Conservation (phyloP, 129 eudicot species). For the Artemisia argyi region DNA sequence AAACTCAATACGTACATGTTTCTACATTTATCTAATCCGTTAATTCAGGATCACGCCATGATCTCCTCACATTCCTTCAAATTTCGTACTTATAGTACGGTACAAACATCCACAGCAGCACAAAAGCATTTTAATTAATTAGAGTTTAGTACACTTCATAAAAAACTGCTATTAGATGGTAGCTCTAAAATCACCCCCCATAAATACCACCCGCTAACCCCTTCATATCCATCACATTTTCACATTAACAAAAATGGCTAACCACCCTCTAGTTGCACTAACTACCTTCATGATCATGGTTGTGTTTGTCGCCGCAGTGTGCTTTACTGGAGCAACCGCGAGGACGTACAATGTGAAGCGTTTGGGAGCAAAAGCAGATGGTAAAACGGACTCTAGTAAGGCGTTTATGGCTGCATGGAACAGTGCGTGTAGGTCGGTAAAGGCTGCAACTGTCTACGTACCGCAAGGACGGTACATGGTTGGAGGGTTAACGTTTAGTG, state of each 20-base stretch:
- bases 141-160: slow-evolving; percentile 1
- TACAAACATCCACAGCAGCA: too few relatives aligned
- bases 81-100: too few relatives aligned
- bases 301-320: slow-evolving; percentile 8
- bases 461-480: slow-evolving; percentile 66
- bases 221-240: not conserved
- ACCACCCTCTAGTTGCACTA: slow-evolving; percentile 1
- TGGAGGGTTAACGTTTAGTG: slow-evolving; percentile 21
- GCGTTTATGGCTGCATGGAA: slow-evolving; percentile 60
- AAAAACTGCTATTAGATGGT: slow-evolving; percentile 1
- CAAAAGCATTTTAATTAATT: not conserved
- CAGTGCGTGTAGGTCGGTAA: slow-evolving; percentile 45
- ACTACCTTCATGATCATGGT: not conserved
- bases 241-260: slow-evolving; percentile 25
- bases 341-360: slow-evolving; percentile 31
- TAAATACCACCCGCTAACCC: slow-evolving; percentile 32
- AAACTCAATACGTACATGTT: slow-evolving; percentile 13
- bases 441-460: slow-evolving; percentile 49
- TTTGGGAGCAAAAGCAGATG: slow-evolving; percentile 67
- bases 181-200: slow-evolving; percentile 24
- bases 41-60: slow-evolving; percentile 39
- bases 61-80: not conserved
- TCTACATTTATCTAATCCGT: slow-evolving; percentile 24
- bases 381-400: slow-evolving; percentile 52
- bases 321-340: slow-evolving; percentile 18